Percentiles rank a stretch among this genome's conserved stretches.
Evolutionary conservation across 345 rosid genomes (phyloP).

Genomic region (Ricinus communis): DNA sequence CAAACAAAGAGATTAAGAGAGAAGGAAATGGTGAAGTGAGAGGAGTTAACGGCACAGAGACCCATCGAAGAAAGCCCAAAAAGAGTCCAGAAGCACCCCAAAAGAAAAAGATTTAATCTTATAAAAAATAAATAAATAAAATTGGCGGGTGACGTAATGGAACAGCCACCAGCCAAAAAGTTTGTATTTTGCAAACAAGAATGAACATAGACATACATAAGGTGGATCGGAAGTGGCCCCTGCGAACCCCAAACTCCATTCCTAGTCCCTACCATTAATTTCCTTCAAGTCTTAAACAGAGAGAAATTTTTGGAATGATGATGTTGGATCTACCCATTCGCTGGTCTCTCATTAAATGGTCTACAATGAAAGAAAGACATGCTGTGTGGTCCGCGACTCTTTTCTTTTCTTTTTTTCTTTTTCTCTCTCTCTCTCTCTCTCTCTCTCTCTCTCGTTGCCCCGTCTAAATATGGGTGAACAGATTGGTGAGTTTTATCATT

Average conservation of each 20-base stretch:
- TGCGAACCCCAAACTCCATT: conserved; percentile 33
- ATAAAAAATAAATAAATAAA: conserved; percentile 5
- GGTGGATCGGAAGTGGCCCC: conserved; percentile 30
- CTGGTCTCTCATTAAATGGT: background rate
- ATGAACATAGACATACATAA: background rate
- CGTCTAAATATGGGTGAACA: conserved; percentile 1
- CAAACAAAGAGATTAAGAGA: background rate
- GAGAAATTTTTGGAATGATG: conserved; percentile 39
- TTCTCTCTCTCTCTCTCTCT: too few species aligned
- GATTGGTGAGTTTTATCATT: conserved; percentile 24
- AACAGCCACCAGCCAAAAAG: conserved; percentile 46
- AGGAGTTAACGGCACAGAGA: too few species aligned
- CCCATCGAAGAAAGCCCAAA: conserved; percentile 26
- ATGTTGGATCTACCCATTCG: conserved; percentile 34
- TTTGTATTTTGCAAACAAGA: background rate
- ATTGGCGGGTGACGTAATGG: conserved; percentile 47
- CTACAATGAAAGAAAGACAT: background rate
- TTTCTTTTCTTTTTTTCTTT: background rate
- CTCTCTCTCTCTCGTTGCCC: background rate
- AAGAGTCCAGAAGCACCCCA: conserved; percentile 24
- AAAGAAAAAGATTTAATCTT: background rate
- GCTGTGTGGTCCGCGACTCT: conserved; percentile 21
- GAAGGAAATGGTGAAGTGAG: conserved; percentile 19
- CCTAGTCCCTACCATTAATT: conserved; percentile 43
- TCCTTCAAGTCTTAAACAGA: conserved; percentile 23